These are phyloP conservation scores for Setomelanomma holmii DNA, from an alignment of 2,329 filamentous ascomycete species.

Conservation along the genomic window DNA sequence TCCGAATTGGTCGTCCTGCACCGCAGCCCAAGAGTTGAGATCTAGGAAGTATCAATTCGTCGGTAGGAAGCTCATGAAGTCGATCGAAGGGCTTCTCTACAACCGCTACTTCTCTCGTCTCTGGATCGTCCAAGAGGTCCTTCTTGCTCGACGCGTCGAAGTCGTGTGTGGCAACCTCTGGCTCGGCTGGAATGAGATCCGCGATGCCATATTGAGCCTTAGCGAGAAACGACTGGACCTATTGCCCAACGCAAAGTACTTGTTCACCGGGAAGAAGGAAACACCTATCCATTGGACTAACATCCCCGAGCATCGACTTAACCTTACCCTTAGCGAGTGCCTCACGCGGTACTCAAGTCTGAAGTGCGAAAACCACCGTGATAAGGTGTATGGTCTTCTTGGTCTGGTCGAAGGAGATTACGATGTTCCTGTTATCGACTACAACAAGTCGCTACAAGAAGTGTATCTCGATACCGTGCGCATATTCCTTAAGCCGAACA, in stretches of 20 bases:
- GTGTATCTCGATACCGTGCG: constrained; percentile 4
- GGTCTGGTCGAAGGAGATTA: constrained; percentile 2
- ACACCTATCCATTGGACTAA: background rate
- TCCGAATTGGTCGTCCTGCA: background rate
- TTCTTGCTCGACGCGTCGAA: background rate
- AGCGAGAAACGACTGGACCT: background rate
- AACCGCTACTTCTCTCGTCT: constrained; percentile 9
- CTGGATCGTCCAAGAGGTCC: constrained; percentile 13
- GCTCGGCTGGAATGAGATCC: constrained; percentile 2
- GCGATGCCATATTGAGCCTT: background rate
- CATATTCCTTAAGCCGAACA: background rate
- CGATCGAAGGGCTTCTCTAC: background rate
- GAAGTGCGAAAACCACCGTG: constrained; percentile 8
- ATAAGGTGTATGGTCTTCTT: constrained; percentile 11
- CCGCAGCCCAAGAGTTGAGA: background rate
- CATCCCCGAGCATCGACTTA: background rate
- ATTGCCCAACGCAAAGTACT: background rate
- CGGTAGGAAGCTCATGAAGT: background rate
- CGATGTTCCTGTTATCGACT: background rate
- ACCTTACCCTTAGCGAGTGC: background rate
- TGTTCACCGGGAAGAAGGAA: background rate
- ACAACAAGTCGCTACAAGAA: background rate
- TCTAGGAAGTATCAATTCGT: background rate
- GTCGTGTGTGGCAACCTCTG: constrained; percentile 3
- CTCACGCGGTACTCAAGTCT: background rate